Evolutionary conservation across 768 basidiomycete genomes (phyloP).

Genomic region (Wakefieldia striispora): DNA sequence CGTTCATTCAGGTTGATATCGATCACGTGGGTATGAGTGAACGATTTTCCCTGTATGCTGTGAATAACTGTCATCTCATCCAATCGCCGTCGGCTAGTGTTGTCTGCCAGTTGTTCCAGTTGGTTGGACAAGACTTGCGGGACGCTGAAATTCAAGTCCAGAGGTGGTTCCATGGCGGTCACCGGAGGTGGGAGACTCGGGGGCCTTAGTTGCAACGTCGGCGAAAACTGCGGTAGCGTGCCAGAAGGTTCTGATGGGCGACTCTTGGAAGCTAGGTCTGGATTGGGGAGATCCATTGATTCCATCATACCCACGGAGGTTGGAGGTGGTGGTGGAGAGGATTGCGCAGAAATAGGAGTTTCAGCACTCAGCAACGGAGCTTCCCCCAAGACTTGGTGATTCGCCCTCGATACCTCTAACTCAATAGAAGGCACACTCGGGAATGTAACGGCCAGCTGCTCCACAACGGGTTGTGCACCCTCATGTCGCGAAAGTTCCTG

Average conservation of each 20-base stretch:
- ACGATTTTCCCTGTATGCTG: constrained; percentile 17
- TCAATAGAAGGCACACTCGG: not conserved
- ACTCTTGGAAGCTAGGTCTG: not conserved
- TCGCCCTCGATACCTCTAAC: not conserved
- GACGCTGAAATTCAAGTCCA: constrained; percentile 19
- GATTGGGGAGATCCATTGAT: not conserved
- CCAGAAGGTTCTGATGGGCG: not conserved
- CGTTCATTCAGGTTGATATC: constrained; percentile 31
- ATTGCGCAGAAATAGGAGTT: not conserved
- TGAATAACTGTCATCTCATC: constrained; percentile 22
- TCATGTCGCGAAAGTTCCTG: not conserved
- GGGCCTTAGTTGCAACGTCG: not conserved
- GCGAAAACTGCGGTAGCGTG: constrained; percentile 1
- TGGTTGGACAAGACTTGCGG: not conserved
- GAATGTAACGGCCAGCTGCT: not conserved
- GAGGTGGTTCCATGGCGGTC: constrained; percentile 10
- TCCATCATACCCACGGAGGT: not conserved
- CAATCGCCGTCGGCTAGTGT: constrained; percentile 6
- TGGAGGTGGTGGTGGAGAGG: not conserved
- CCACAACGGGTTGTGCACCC: not conserved
- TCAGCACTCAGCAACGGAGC: not conserved
- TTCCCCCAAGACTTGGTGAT: not conserved
- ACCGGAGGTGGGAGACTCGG: constrained; percentile 13
- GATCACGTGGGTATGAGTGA: constrained; percentile 18
- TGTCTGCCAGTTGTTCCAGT: not conserved